Percentiles rank a stretch among this genome's conserved stretches.
Conservation (phyloP, 352 stramenopile species). For the Thalassiosira exigua region DNA sequence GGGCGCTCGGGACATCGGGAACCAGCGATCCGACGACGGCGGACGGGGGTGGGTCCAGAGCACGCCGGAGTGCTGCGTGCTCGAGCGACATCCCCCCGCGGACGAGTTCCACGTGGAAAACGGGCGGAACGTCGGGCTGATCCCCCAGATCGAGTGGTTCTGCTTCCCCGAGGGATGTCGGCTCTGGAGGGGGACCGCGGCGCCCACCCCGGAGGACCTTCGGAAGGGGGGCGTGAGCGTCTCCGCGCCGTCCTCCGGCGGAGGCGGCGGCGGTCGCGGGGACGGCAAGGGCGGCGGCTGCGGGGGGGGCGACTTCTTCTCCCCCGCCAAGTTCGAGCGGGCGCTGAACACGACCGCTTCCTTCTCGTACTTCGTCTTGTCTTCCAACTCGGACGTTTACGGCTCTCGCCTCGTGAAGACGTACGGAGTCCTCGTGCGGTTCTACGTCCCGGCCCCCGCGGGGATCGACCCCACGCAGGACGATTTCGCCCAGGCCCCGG, state of each 20-base stretch:
- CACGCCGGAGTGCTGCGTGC: conserved; percentile 73
- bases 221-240: no score
- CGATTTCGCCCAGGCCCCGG: conserved; percentile 74
- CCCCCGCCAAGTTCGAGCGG: conserved; percentile 73
- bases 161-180: no score
- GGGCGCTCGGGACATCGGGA: conserved; percentile 75
- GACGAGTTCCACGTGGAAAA: conserved; percentile 78
- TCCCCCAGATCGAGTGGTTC: no score
- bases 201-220: no score
- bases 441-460: conserved; percentile 78
- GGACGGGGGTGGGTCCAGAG: conserved; percentile 80
- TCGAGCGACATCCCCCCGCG: conserved; percentile 80
- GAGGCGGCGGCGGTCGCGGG: no score
- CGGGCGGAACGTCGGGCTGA: no score
- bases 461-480: conserved; percentile 82
- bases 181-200: no score
- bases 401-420: conserved; percentile 78
- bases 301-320: no score
- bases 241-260: no score
- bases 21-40: conserved; percentile 74
- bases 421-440: conserved; percentile 79
- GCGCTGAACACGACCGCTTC: conserved; percentile 76
- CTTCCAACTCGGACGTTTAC: conserved; percentile 82
- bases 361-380: conserved; percentile 84
- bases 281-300: no score